Conservation (phyloP, 495 filamentous ascomycete species). For the Penicillium macrosclerotiorum region DNA sequence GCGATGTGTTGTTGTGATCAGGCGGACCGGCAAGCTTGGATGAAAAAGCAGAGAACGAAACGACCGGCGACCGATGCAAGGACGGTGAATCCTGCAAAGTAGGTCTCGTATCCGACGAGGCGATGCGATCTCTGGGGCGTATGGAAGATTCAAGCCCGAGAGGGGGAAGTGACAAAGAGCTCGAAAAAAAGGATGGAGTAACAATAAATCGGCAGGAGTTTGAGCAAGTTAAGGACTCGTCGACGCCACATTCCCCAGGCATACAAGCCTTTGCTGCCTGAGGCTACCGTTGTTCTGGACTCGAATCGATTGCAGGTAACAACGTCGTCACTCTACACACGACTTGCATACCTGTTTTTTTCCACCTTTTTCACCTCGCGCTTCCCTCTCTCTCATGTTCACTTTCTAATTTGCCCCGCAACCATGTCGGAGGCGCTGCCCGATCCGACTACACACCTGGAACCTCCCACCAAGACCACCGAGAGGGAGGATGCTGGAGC, state of each 20-base stretch:
- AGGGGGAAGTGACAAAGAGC: slow-evolving; percentile 2
- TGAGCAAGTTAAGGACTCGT: slow-evolving; percentile 18
- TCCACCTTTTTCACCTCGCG: slow-evolving; percentile 11
- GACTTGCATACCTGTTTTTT: slow-evolving; percentile 17
- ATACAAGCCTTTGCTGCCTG: slow-evolving; percentile 12
- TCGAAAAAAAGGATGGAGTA: slow-evolving; percentile 12
- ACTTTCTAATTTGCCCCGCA: slow-evolving; percentile 13
- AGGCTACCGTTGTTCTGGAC: slow-evolving; percentile 37
- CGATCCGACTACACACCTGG: slow-evolving; percentile 47
- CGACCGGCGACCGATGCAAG: slow-evolving; percentile 16
- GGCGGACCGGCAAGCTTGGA: slow-evolving; percentile 16
- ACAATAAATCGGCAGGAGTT: slow-evolving; percentile 29
- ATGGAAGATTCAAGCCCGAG: slow-evolving; percentile 6
- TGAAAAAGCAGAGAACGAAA: slow-evolving; percentile 20
- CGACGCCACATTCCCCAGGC: slow-evolving; percentile 14
- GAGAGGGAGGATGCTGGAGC: slow-evolving; percentile 74
- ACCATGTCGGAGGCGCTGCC: slow-evolving; percentile 43
- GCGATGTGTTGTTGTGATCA: slow-evolving; percentile 19
- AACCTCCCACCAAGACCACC: slow-evolving; percentile 64
- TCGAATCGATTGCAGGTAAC: slow-evolving; percentile 37
- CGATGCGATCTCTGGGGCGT: slow-evolving; percentile 8
- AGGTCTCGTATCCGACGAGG: slow-evolving; percentile 10
- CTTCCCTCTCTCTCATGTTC: slow-evolving; percentile 19
- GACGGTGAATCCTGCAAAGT: slow-evolving; percentile 13
- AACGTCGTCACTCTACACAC: slow-evolving; percentile 29